Evolutionary conservation across 2,329 filamentous ascomycete species (phyloP), one percentile per base, ranked within the genome.

Genomic region (Helicocarpus griseus): DNA sequence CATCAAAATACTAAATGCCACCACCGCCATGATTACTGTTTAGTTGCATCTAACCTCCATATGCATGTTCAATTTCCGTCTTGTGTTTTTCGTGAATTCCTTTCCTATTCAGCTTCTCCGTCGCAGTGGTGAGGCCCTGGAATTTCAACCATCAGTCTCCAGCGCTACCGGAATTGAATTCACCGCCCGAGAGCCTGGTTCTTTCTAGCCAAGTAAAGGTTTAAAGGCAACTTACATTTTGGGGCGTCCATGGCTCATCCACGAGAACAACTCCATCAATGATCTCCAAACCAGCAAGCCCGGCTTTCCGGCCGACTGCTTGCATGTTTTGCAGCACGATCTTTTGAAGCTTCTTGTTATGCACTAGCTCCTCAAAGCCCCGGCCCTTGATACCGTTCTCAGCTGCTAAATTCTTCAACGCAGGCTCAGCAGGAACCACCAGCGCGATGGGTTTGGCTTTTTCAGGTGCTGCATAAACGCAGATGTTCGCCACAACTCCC

Each of bases 351-450:
- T 68, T 65, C 53, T 71, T 65, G 54, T 73, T 65, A 56, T 70
- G 66, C 13, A 54, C 51, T 9, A 60, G 48, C 28, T 52, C 54
- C 21, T 58, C 57, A 26, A 60, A n/a, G 35, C 69, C 72, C 22
- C 7, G 48, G 58, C 60, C 60, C 48, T 67, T 51, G 39, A 71
- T 62, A 26, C 71, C 71, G 43, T 72, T 61, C 53, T 76, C 76
- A 58, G 73, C 68, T 2, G 83, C 84, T 56, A 82, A 72, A 43
- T 79, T 78, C 48, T 73, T 73, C 17, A 87, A 70, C 6, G 76
- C 73, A 61, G 80, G 80, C 62, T 86, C 82, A 57, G 81, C 81
- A 50, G 82, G 77, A 60, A 80, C 77, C 54, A 79, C 78, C 51
- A 79, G 77, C 41, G 77, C 77, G 56, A 79, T 69, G 13, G 77